Conservation (phyloP, 257 asterid genomes). For the Solanum virginianum region DNA sequence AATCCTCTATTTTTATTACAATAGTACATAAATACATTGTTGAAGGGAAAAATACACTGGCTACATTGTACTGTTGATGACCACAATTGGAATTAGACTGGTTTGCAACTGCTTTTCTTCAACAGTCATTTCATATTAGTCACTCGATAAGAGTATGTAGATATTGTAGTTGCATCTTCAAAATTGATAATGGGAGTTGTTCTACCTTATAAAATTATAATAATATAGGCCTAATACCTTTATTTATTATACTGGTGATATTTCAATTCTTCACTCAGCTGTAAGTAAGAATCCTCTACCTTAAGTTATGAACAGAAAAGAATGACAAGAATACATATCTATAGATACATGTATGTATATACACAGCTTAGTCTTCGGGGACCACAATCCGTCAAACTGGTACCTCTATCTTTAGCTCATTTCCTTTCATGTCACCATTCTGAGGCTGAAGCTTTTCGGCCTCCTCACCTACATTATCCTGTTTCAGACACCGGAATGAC, state of each 20-base stretch:
- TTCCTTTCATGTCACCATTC: conserved; percentile 19
- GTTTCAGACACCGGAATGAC: conserved; percentile 2
- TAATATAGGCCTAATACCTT: background rate
- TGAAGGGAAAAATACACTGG: background rate
- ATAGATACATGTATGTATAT: conserved; percentile 33
- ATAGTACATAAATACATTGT: background rate
- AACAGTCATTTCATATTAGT: background rate
- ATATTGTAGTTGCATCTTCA: background rate
- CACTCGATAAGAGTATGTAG: background rate
- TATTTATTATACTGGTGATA: background rate
- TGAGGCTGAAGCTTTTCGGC: conserved; percentile 23
- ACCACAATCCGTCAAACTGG: conserved; percentile 3
- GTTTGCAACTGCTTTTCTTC: background rate
- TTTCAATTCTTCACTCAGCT: background rate
- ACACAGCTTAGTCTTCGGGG: background rate
- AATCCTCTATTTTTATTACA: too few species aligned
- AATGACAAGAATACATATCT: conserved; percentile 1
- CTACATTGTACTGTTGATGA: background rate
- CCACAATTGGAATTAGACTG: background rate
- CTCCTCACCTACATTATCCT: conserved; percentile 29
- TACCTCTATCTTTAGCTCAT: conserved; percentile 7
- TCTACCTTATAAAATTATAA: background rate
- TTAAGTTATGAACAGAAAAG: conserved; percentile 4
- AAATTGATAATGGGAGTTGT: background rate
- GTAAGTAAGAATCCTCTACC: background rate